Evolutionary conservation across 805 yeast genomes (phyloP), one percentile per base, ranked within the genome.

Genomic region (Candida coquimbonensis): DNA sequence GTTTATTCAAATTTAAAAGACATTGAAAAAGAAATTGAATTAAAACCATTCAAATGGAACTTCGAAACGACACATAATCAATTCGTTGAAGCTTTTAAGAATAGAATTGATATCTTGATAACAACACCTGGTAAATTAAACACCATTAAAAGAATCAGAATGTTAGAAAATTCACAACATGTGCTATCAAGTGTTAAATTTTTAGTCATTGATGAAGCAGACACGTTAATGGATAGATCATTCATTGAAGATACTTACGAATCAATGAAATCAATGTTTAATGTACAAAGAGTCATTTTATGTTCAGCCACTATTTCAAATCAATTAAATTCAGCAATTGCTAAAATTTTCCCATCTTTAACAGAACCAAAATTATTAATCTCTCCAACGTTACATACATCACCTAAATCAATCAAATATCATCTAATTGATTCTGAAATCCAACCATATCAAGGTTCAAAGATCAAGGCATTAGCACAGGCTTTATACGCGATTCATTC

Each of bases 251-350:
- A 78, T 41, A 86, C 96, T 3, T 73, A 78, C 50, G 62, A 68
- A 2, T 75, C 78, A 1, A 65, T 88, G 13, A 69, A 64, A 21
- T 53, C 63, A 41, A 71, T 80, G 66, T 69, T 77, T 17, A 74
- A 76, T 48, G 65, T 84, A 36, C 72, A 69, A 40, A 84, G 87
- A 49, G 62, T 88, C 21, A 73, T 90, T 0, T 77, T 91, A 53
- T 87, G 91, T 48, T 83, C 96, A 1, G 98, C 98, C 0, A 91
- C 99, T 0, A 82, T 93, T 32, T 95, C 98, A 1, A 74, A 77
- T 29, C 81, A 78, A 48, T 87, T 89, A 59, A 81, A 82, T 46
- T 74, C 75, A 45, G 75, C 83, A 1, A 65, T 90, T 45, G 62
- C 70, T 5, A 68, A 68, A 37, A 56, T 81, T 29, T 89, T 81